Percentiles rank a stretch among this genome's conserved stretches.
Evolutionary conservation across 1,284 basidiomycete genomes (phyloP).

Genomic region (Pulveroboletus sp.): DNA sequence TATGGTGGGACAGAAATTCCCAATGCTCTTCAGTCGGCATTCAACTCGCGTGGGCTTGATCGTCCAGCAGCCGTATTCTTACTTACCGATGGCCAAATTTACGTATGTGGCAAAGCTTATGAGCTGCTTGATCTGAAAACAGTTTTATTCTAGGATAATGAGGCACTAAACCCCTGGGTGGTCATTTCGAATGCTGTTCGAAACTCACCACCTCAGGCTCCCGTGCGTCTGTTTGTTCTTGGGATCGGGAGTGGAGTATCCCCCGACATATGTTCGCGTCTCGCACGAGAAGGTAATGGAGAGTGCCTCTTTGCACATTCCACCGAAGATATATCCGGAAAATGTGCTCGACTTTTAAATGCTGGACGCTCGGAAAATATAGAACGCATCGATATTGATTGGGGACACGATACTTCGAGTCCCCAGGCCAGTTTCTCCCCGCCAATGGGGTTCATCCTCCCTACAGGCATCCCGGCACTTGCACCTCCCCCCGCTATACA

Average conservation of each 20-base stretch:
- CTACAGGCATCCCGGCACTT: conserved; percentile 23
- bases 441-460: background rate
- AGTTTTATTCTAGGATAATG: conserved; percentile 26
- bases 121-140: background rate
- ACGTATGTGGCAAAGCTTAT: conserved; percentile 14
- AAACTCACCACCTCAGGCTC: conserved; percentile 26
- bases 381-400: conserved; percentile 48
- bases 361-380: conserved; percentile 50
- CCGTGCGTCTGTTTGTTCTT: conserved; percentile 52
- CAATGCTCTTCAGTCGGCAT: conserved; percentile 37
- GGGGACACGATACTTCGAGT: conserved; percentile 33
- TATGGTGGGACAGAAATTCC: conserved; percentile 52
- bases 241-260: conserved; percentile 57
- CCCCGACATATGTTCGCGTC: conserved; percentile 49
- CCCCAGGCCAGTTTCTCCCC: background rate
- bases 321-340: conserved; percentile 47
- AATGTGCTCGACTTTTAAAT: conserved; percentile 50
- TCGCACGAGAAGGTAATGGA: conserved; percentile 54
- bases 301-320: conserved; percentile 46
- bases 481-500: conserved; percentile 41
- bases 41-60: conserved; percentile 24
- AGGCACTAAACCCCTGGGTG: conserved; percentile 18
- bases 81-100: conserved; percentile 53
- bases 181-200: conserved; percentile 37
- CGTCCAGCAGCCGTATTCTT: conserved; percentile 51